Base-by-base conservation (phyloP, 805 yeast genomes). In the Wickerhamomyces ciferrii region DNA sequence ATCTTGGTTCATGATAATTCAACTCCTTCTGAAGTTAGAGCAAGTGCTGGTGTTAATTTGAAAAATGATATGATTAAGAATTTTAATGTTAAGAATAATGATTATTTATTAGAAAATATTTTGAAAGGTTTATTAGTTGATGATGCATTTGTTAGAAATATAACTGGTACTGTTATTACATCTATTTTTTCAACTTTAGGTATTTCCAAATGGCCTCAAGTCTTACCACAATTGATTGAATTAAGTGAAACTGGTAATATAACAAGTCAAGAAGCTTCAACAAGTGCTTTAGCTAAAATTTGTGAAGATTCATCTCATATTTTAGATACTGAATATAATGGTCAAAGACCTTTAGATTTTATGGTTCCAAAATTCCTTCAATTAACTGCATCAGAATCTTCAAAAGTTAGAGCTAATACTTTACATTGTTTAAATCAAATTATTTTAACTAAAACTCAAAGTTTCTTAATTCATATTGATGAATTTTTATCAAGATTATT, bases 91-190 rank as follows among this genome's bases (percentile, higher is more conserved):
- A 48, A 56, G 42, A 32, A 65, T 31, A 67, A 66, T 44, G 50
- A 62, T 5, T 67, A 69, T 44, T 54, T 70, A 8, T 54, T 72
- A 35, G 51, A 59, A 17, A 67, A 70, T 39, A 59, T 72, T 8
- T 57, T 71, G 50, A 63, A 64, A 55, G 73, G 88, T 2, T 69
- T 89, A 39, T 56, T 76, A 29, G 84, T 76, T 49, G 54, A 66
- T 1, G 76, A 77, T 45, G 62, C 68, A n/a, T 68, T 87, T 53
- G 86, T 92, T 25, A 76, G 96, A 50, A 89, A 87, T 60, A 87
- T 92, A 49, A 84, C 97, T 6, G 97, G 97, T 36, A 90, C 84
- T 58, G 96, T 90, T 43, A 81, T 92, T 44, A 87, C 97, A 2
- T 76, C 96, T 0, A 66, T 94, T 27, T 85, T 90, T 54, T 72